These are phyloP conservation scores for Calonectria fujianensis DNA, from an alignment of 2,329 filamentous ascomycete species.

Conservation along the genomic window DNA sequence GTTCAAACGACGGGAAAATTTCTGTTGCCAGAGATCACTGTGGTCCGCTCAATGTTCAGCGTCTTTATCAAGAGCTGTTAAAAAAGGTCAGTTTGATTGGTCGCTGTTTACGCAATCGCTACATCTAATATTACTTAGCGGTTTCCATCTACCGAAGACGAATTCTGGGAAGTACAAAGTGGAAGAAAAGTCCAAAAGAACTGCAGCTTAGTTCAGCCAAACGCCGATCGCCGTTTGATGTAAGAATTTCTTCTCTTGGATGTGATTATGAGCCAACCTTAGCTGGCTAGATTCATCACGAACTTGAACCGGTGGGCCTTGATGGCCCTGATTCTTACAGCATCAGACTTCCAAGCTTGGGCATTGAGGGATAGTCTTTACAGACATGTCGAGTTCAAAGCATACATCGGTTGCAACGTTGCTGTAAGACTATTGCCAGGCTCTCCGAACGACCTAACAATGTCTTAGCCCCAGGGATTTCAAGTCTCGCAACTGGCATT, in stretches of 20 bases:
- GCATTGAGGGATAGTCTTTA: conserved; percentile 5
- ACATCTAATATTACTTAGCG: background rate
- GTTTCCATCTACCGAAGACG: background rate
- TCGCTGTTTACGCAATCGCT: background rate
- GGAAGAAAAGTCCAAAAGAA: background rate
- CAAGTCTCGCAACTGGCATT: conserved; percentile 13
- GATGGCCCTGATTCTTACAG: conserved; percentile 30
- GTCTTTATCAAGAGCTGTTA: background rate
- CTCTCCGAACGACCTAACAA: background rate
- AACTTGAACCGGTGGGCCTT: conserved; percentile 21
- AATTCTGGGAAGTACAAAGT: background rate
- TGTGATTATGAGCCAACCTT: background rate
- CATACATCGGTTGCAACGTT: background rate
- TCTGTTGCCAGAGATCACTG: background rate
- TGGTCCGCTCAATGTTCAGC: background rate
- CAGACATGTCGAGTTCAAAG: conserved; percentile 15
- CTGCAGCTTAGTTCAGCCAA: background rate
- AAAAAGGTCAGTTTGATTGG: conserved; percentile 4
- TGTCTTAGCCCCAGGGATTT: conserved; percentile 7
- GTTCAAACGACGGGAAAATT: background rate
- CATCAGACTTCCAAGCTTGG: background rate
- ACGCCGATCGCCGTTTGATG: conserved; percentile 29
- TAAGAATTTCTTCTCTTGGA: background rate
- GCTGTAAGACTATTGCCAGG: background rate
- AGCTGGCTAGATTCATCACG: conserved; percentile 22